Percentiles rank a stretch among this genome's conserved stretches.
Conservation (phyloP, 1,139 yeast genomes). For the Taphrina deformans region DNA sequence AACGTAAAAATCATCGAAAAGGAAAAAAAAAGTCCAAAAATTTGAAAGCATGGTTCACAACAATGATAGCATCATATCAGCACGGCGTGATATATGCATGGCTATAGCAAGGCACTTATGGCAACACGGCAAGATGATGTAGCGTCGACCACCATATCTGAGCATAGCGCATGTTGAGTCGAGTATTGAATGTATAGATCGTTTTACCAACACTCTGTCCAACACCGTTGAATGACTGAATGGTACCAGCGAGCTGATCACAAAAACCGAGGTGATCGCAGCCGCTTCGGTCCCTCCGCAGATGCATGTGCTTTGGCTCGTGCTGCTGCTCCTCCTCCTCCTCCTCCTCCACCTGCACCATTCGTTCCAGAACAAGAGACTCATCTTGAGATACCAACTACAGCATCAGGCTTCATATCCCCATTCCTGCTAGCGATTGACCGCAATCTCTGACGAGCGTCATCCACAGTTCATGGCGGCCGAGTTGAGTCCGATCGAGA, state of each 20-base stretch:
- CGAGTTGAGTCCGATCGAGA: constrained; percentile 28
- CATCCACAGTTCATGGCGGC: too few species aligned
- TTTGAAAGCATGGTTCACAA: background rate
- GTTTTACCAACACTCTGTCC: background rate
- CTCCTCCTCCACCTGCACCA: background rate
- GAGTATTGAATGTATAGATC: constrained; percentile 17
- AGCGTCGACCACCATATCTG: constrained; percentile 3
- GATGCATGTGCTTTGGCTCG: background rate
- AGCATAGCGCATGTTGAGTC: constrained; percentile 22
- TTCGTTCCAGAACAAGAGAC: too few species aligned
- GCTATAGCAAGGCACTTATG: background rate
- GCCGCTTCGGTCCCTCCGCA: background rate
- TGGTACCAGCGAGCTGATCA: too few species aligned
- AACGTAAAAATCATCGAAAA: background rate
- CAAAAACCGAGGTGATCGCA: background rate
- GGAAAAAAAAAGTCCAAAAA: constrained; percentile 2
- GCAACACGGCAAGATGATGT: background rate
- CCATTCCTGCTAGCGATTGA: too few species aligned
- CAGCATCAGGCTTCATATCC: too few species aligned
- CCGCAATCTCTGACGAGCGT: too few species aligned
- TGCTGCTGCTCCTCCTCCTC: background rate
- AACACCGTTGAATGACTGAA: too few species aligned
- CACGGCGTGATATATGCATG: constrained; percentile 3
- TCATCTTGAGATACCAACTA: too few species aligned
- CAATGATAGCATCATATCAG: background rate